Evolutionary conservation across 768 basidiomycete genomes (phyloP), one percentile per base, ranked within the genome.

Genomic region (Auriscalpium microsporum): DNA sequence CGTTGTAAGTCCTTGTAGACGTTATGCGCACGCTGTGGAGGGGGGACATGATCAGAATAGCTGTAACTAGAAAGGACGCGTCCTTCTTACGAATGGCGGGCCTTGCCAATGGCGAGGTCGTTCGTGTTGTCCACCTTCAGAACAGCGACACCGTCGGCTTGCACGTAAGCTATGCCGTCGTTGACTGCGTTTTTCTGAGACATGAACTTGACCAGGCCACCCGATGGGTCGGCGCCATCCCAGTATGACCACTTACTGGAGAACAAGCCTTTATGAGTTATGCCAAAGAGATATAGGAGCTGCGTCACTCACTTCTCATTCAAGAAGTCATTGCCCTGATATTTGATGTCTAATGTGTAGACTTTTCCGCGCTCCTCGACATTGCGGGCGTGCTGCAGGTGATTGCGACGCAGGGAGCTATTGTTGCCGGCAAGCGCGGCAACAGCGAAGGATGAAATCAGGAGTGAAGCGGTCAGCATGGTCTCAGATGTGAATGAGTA

Each of bases 21-120:
- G 57, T 52, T 38, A 71, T 66, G 40, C 69, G 64, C 17, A 70
- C 62, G 48, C 65, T 67, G 49, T 8, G 45, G 34, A 23, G 11
- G 2, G 28, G 2, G 45, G 19, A 45, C 9, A n/a, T 47, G 13
- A 21, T 21, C 49, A 23, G 19, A 16, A 10, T 35, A 3, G 21
- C 14, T 23, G 47, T 28, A 35, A 10, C 21, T 21, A 21, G 35
- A 13, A n/a, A 40, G 17, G 16, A 28, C 16, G 36, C 21, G 34
- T 17, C 35, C 14, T 10, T 54, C 58, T 28, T 19, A 60, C 58
- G 58, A 60, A 17, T 54, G 14, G 14, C 58, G 56, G 1, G 34
- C 10, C 35, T 16, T 14, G 10, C 46, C 45, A 3, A 11, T 11
- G 8, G 56, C 16, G 36, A 58, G 56, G 19, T 57, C n/a, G 4